Conservation (phyloP, 2,329 filamentous ascomycete species). For the Botrytis fragariae region DNA sequence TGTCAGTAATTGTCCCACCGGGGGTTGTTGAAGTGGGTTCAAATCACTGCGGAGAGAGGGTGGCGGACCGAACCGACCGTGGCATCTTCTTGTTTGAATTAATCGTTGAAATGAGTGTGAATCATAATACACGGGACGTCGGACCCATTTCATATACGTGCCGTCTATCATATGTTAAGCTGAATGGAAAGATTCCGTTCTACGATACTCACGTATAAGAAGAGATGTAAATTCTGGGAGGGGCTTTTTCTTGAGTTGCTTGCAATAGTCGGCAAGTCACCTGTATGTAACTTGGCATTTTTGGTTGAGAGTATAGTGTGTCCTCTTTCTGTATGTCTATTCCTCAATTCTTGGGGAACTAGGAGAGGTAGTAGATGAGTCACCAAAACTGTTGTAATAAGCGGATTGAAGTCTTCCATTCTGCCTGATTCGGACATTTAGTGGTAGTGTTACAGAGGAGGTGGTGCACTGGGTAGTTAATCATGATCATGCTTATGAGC, state of each 20-base stretch:
- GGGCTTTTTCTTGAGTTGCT: neutral
- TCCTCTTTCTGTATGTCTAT: neutral
- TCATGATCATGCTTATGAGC: neutral
- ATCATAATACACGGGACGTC: neutral
- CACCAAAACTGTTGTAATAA: neutral
- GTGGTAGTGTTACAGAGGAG: neutral
- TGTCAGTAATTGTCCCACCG: neutral
- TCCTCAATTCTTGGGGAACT: neutral
- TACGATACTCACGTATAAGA: neutral
- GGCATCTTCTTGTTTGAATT: neutral
- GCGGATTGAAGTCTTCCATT: neutral
- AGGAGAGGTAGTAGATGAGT: neutral
- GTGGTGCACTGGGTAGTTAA: neutral
- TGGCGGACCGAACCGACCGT: conserved; percentile 16
- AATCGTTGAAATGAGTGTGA: neutral
- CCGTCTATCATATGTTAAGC: neutral
- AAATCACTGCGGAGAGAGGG: neutral
- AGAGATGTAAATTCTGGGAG: neutral
- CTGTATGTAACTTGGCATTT: neutral
- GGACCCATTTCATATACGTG: neutral
- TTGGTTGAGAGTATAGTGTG: neutral
- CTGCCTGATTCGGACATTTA: neutral
- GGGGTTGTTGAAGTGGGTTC: neutral
- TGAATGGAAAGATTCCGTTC: neutral
- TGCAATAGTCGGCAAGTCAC: neutral